Base-by-base conservation (phyloP, 371 early-diverging fungal species). In the Cokeromyces recurvatus region DNA sequence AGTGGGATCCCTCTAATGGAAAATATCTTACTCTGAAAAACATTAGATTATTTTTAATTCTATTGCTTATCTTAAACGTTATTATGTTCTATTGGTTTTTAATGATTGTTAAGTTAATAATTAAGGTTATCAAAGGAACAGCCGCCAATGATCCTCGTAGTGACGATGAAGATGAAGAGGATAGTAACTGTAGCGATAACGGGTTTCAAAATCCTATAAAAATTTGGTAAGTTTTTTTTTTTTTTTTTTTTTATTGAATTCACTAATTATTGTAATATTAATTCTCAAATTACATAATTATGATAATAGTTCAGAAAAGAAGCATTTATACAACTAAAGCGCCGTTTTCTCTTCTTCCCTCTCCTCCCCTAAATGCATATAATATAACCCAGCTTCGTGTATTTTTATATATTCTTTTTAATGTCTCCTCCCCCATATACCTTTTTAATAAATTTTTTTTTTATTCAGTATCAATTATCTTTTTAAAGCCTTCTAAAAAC, bases 21-120 rank as follows among this genome's bases (percentile, higher is more conserved):
- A 48, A 69, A 29, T 86, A 62, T 39, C 76, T 72, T 47, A 70
- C 71, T n/a, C 39, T 51, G 2, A 50, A 38, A 2, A 59, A 74
- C 8, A 62, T 70, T 43, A 53, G 40, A 7, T 51, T 68, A 7
- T 87, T 82, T 56, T 44, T 75, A 24, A 41, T 59, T 7, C 54
- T 87, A 14, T 62, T 91, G 4, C 44, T 51, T 22, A 42, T 59
- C 2, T 69, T 91, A 21, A 81, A 90, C 53, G 37, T 62, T 2
- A 60, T 91, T 20, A 64, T 86, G 24, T 38, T 85, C 21, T 84
- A 82, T 46, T 91, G 91, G 91, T 71, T 87, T 38, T 54, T 59
- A 14, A 66, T 88, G 62, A 84, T 91, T 46, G 45, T 79, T 19
- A 64, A 73, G 19, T 69, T 89, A 17, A 73, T 84, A 20, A 22